Evolutionary conservation across 768 basidiomycete species (phyloP).

Genomic region (Tulasnella sp.): DNA sequence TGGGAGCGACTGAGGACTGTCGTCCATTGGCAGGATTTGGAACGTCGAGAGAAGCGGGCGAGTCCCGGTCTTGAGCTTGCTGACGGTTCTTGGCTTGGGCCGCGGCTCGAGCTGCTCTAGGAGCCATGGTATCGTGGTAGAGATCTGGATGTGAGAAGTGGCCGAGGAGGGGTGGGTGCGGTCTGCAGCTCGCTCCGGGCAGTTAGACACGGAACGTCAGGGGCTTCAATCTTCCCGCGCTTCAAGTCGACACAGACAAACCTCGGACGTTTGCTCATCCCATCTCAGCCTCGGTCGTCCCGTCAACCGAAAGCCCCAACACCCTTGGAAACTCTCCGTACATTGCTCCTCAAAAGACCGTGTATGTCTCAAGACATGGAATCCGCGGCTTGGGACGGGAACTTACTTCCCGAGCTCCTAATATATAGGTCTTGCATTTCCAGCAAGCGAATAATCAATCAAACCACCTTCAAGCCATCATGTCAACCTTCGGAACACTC

Average conservation of each 20-base stretch:
- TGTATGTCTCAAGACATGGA: not conserved
- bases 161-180: not conserved
- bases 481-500: slow-evolving; percentile 88
- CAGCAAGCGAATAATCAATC: not conserved
- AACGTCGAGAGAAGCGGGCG: slow-evolving; percentile 3
- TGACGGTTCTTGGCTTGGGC: not conserved
- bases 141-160: not conserved
- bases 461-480: slow-evolving; percentile 24
- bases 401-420: not conserved
- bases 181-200: not conserved
- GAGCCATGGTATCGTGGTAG: not conserved
- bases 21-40: not conserved
- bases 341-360: not conserved
- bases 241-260: not conserved
- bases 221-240: not conserved
- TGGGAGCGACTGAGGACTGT: not conserved
- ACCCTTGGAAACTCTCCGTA: not conserved
- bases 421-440: not conserved
- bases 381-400: not conserved
- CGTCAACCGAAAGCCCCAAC: not conserved
- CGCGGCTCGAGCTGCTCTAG: not conserved
- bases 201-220: slow-evolving; percentile 1
- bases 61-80: not conserved
- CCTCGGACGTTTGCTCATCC: not conserved
- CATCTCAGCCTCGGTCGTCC: not conserved